Evolutionary conservation across 805 yeast species (phyloP), one percentile per base, ranked within the genome.

Genomic region (Starmerella riodocensis): DNA sequence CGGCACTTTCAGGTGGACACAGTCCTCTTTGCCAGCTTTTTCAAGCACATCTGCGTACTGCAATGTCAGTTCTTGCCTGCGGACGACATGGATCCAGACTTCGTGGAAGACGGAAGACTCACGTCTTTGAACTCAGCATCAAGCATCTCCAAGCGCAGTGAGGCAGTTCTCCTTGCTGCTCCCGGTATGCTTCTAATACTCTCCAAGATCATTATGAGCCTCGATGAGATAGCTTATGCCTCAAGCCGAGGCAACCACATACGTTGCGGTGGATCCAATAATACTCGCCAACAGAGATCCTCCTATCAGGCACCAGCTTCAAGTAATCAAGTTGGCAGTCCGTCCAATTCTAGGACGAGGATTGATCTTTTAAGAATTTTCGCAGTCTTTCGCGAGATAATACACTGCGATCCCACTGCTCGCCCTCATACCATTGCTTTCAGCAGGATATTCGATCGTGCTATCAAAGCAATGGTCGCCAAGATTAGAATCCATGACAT

Each of bases 21-120:
- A 17, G 58, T 56, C 29, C 52, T 64, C 12, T 63, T 64, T 40
- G 53, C 58, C 23, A 56, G 68, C n/a, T 64, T 64, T 41, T 43
- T 65, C 31, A 63, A 61, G 48, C 69, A 65, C 46, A 56, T 59
- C 38, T 63, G 62, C 39, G 35, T 54, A 11, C 47, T 63, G 13
- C 52, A 58, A 11, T 49, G 63, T 8, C 39, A 36, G n/a, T 17
- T 39, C 9, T 43, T 54, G 4, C 57, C 57, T 1, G 40, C 38
- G 1, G 50, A 42, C 22, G 34, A 37, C 26, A 37, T 29, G 21
- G 37, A 35, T 21, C 53, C 49, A 24, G 54, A 52, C 6, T 37
- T 46, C 21, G 47, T 50, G 12, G 49, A 46, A 11, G 37, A 22
- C 40, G 54, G 14, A 38, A 27, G 17, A 12, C n/a, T 9, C 13